Evolutionary conservation across 192 early-diverging fungal species (phyloP), one percentile per base, ranked within the genome.

Genomic region (Coemansia sp.): DNA sequence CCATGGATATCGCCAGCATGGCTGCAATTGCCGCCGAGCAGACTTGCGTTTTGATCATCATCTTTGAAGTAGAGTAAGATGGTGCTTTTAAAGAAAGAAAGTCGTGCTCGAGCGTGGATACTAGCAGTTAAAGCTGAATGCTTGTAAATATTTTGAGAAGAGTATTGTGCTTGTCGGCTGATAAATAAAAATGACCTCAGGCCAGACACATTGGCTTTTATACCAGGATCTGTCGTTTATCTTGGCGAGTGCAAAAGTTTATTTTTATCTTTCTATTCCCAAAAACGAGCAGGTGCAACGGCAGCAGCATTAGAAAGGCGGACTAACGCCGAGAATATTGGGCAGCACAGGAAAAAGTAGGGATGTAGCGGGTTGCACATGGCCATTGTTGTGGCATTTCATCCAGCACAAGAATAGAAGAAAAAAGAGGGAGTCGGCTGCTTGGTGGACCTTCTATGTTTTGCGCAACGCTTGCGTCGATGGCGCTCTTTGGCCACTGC

Each of bases 11-110:
- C 0, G 63, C 65, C 12, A 56, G 63, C 24, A 79, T 34, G 0
- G 56, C 57, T n/a, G 68, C 63, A 11, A 61, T 50, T 44, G 40
- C 40, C 0, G 58, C 57, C 24, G 56, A 21, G 40, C 50, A 66
- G 42, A 66, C 24, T 31, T 36, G 44, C 18, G 56, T 57, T 37
- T 55, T 71, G 58, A 71, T 60, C 34, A 64, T 52, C 77, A 80
- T 80, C 9, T 38, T 48, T 53, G 28, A 20, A 12, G 12, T 38
- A 36, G 12, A 17, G 4, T 5, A 46, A 46, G 15, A 46, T 46
- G 18, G 47, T 20, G n/a, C 17, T 20, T 20, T 48, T 48, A 15
- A 17, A 20, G 31, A 8, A 34, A 34, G 31, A 34, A 34, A 34
- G 31, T 34, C 31, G 31, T 34, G 40, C 40, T 44, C 3, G 40